phyloP scores from a whole-genome alignment of 2,329 filamentous ascomycete genomes.

The Blumeria hordei region DNA sequence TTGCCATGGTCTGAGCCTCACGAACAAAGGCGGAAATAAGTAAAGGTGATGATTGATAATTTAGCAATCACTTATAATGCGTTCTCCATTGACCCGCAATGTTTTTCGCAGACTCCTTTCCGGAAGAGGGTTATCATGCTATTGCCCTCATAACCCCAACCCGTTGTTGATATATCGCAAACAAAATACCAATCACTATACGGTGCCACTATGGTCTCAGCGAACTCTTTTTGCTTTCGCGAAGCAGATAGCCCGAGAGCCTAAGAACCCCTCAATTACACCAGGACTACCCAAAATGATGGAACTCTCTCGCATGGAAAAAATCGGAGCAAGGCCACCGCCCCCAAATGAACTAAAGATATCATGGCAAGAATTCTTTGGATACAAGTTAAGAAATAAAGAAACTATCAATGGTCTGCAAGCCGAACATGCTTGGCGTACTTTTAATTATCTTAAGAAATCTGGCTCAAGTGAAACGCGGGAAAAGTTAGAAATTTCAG shows the following conservation, averaged over 20 bases:
- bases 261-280: conserved; percentile 38
- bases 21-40: too few species aligned
- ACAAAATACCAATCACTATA: conserved; percentile 18
- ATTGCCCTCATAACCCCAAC: conserved; percentile 11
- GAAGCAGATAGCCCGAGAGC: conserved; percentile 29
- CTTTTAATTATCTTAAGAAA: conserved; percentile 32
- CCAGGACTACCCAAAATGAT: conserved; percentile 51
- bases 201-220: conserved; percentile 14
- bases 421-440: conserved; percentile 30
- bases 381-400: conserved; percentile 24
- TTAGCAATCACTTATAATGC: conserved; percentile 19
- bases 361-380: conserved; percentile 41
- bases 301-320: conserved; percentile 37
- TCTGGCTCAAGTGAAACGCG: conserved; percentile 3
- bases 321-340: conserved; percentile 40
- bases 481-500: conserved; percentile 4
- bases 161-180: conserved; percentile 15
- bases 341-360: conserved; percentile 33
- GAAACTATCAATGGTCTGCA: conserved; percentile 39
- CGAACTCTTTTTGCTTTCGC: conserved; percentile 41
- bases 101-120: conserved; percentile 32
- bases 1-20: too few species aligned
- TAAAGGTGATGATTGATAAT: too few species aligned
- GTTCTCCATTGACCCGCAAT: conserved; percentile 33
- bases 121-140: conserved; percentile 19